Evolutionary conservation across 2,329 filamentous ascomycete genomes (phyloP), one percentile per base, ranked within the genome.

Genomic region (Cladobotryum protrusum): DNA sequence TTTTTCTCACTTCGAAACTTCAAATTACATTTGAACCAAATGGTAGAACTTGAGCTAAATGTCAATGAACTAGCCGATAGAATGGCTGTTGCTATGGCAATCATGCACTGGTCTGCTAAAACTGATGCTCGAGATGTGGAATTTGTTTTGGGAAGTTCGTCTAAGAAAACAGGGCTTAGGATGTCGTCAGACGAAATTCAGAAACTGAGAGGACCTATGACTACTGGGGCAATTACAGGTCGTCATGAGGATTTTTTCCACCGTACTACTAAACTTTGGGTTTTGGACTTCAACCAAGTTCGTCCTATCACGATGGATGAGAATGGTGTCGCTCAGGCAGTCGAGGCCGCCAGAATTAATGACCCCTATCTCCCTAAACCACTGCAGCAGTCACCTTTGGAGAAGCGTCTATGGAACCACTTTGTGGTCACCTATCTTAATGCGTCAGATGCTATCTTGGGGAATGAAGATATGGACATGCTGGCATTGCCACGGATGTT

Each of bases 211-310:
- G 17, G 29, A 33, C 4, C n/a, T 13, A 12, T 9, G 1, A 50
- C 45, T 29, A 48, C 37, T 0, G 50, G 50, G 5, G 47, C 45
- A 5, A 5, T 8, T 9, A 49, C 49, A 3, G n/a, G 47, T 7
- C 1, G 9, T 3, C 0, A 24, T 0, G 52, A 56, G 9, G 52
- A 61, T 36, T 55, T 55, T 29, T 47, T 37, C 4, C 43, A 40
- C 13, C 43, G 54, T 0, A 56, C 45, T 6, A 58, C 48, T 1
- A 43, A 56, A 8, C 52, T 67, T 1, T 68, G 63, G 61, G 47
- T 66, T 1, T 41, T 67, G 0, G 64, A 67, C 44, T 67, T 67
- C 48, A 65, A 67, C 45, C 59, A 61, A 20, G 60, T 63, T 2
- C 46, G 48, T 1, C 4, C 12, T 1, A 59, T 65, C 3, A 54